Base-by-base conservation (phyloP, 306 rosid species). In the Lathyrus sativus region DNA sequence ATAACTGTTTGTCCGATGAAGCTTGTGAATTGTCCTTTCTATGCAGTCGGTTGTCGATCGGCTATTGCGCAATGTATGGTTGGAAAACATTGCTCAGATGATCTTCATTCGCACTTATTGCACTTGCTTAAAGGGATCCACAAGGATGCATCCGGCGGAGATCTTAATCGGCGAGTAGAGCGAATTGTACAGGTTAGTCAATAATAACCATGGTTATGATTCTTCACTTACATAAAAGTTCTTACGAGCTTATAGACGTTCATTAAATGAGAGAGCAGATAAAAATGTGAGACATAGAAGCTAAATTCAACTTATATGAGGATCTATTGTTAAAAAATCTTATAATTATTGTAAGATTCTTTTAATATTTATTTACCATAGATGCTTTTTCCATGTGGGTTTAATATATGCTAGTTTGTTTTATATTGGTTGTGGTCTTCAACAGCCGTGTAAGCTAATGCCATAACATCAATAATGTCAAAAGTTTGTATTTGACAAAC, bases 1-100 rank as follows among this genome's bases (percentile, higher is more conserved):
- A 76, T 92, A 60, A 90, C 98, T 3, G 78, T 75, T 24, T 92
- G 98, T 83, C 80, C 92, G 24, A 88, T 92, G 96, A 92, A 85
- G 86, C 88, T 92, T 65, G 88, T 85, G 44, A 86, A 84, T 56
- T 92, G 96, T 73, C 91, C 93, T 45, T 92, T 92, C 65, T 82
- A 82, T 79, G 76, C 88, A 22, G 64, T 85, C 61, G 96, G 98
- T 44, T 92, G 96, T 65, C 82, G 74, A 68, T 82, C 85, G 63
- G 60, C 91, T 29, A 18, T 86, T 45, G 85, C 88, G 2, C 85
- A 88, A 51, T 71, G 77, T 73, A 43, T 66, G 76, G 83, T 83
- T 51, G 79, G 74, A n/a, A 78, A 82, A 38, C 98, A 92, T 86
- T 74, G 70, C 78, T 76, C 85, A 11, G 83, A 85, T 45, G 72